These are phyloP conservation scores for Ceratocystis ficicola DNA, from an alignment of 2,329 filamentous ascomycete species.

Conservation along the genomic window DNA sequence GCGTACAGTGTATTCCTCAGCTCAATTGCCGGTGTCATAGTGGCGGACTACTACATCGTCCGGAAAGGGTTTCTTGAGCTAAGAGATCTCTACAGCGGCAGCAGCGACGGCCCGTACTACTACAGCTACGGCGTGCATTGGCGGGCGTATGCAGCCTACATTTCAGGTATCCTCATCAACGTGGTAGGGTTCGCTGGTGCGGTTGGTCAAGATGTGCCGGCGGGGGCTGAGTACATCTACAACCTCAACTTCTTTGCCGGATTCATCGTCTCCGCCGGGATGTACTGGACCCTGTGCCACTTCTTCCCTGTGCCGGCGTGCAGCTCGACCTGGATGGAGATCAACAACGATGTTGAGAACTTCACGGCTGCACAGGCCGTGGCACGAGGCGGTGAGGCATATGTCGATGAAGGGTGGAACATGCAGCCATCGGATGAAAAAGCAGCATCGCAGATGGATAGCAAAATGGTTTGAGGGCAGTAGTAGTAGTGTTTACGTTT, in stretches of 20 bases:
- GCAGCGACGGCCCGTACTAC: slow-evolving; percentile 57
- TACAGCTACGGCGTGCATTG: slow-evolving; percentile 64
- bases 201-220: slow-evolving; percentile 57
- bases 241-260: slow-evolving; percentile 84
- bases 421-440: slow-evolving; percentile 22
- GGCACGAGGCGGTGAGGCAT: slow-evolving; percentile 28
- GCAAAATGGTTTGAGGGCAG: background rate
- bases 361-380: slow-evolving; percentile 36
- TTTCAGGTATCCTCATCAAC: slow-evolving; percentile 75
- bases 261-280: slow-evolving; percentile 53
- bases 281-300: slow-evolving; percentile 61
- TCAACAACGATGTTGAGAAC: slow-evolving; percentile 51
- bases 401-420: slow-evolving; percentile 31
- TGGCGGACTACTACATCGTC: slow-evolving; percentile 77
- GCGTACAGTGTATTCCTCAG: slow-evolving; percentile 91
- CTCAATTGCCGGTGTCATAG: slow-evolving; percentile 83
- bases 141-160: slow-evolving; percentile 73
- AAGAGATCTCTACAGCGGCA: slow-evolving; percentile 65
- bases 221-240: slow-evolving; percentile 74
- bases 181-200: slow-evolving; percentile 84
- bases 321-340: slow-evolving; percentile 66
- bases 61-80: slow-evolving; percentile 70
- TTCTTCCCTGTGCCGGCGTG: slow-evolving; percentile 61
- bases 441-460: background rate
- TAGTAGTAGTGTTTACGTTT: background rate